phyloP scores from a whole-genome alignment of 495 filamentous ascomycete genomes.

The Penicillium waksmanii region DNA sequence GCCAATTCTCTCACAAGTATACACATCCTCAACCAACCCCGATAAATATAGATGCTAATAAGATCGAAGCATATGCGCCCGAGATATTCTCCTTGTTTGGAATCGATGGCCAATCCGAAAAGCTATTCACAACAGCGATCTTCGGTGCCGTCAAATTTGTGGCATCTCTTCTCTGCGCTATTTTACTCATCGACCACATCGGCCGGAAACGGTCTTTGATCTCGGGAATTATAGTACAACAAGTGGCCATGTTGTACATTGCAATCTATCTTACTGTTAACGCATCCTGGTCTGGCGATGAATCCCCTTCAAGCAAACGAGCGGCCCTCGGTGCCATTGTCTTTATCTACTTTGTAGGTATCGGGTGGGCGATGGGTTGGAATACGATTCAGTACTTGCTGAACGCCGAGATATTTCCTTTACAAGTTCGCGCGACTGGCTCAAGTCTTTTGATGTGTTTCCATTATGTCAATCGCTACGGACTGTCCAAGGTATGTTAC shows the following conservation, averaged over 20 bases:
- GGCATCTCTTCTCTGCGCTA: slow-evolving; percentile 58
- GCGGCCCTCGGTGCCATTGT: slow-evolving; percentile 53
- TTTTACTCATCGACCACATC: slow-evolving; percentile 67
- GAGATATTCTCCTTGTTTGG: slow-evolving; percentile 64
- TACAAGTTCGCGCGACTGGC: slow-evolving; percentile 33
- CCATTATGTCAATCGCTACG: slow-evolving; percentile 67
- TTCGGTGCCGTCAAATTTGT: slow-evolving; percentile 67
- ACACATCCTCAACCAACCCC: background rate
- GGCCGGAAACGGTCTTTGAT: slow-evolving; percentile 63
- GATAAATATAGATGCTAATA: background rate
- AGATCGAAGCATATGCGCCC: slow-evolving; percentile 58
- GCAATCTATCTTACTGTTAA: slow-evolving; percentile 57
- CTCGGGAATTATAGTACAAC: slow-evolving; percentile 58
- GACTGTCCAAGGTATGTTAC: slow-evolving; percentile 37
- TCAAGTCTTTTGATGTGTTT: slow-evolving; percentile 40
- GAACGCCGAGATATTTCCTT: slow-evolving; percentile 67
- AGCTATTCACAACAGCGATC: slow-evolving; percentile 63
- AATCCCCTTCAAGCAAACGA: slow-evolving; percentile 12
- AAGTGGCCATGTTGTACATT: slow-evolving; percentile 62
- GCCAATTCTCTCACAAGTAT: slow-evolving; percentile 53
- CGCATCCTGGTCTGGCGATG: slow-evolving; percentile 18
- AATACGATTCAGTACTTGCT: slow-evolving; percentile 70
- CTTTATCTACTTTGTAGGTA: slow-evolving; percentile 58
- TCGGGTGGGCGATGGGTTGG: slow-evolving; percentile 70
- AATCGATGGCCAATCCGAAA: slow-evolving; percentile 57